phyloP scores from a whole-genome alignment of 805 yeast species.

The Spathaspora hagerdaliae region DNA sequence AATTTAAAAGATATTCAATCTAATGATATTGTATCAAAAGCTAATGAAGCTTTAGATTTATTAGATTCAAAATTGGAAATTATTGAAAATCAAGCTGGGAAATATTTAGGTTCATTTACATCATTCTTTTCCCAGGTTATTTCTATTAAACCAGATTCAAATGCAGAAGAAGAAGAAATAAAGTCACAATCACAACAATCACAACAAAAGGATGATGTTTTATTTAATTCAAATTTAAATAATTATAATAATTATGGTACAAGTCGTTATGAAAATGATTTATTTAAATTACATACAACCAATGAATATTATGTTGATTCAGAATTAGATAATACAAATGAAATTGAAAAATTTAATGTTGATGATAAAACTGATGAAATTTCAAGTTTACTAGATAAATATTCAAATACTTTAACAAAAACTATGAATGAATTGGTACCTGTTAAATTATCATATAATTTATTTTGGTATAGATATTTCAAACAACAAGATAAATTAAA shows the following conservation, averaged over 20 bases:
- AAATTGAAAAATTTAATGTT: constrained; percentile 33
- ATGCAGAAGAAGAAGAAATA: background rate
- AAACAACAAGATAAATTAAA: constrained; percentile 48
- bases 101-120: constrained; percentile 56
- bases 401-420: constrained; percentile 45
- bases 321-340: constrained; percentile 12
- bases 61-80: constrained; percentile 68
- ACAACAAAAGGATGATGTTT: constrained; percentile 13
- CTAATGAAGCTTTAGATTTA: constrained; percentile 58
- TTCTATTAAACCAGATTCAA: constrained; percentile 17
- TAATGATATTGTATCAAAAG: constrained; percentile 23
- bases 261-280: constrained; percentile 35
- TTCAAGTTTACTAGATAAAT: constrained; percentile 40
- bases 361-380: constrained; percentile 50
- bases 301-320: constrained; percentile 15
- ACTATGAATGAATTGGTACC: constrained; percentile 70
- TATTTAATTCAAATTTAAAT: constrained; percentile 15
- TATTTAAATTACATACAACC: constrained; percentile 36
- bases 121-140: constrained; percentile 45
- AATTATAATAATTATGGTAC: constrained; percentile 29
- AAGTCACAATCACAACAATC: constrained; percentile 8
- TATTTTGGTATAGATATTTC: constrained; percentile 77
- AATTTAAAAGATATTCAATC: constrained; percentile 10
- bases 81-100: constrained; percentile 66
- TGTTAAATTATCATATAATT: constrained; percentile 47